These are phyloP conservation scores for Fonsecaea pedrosoi DNA, from an alignment of 2,329 filamentous ascomycete species.

Conservation along the genomic window DNA sequence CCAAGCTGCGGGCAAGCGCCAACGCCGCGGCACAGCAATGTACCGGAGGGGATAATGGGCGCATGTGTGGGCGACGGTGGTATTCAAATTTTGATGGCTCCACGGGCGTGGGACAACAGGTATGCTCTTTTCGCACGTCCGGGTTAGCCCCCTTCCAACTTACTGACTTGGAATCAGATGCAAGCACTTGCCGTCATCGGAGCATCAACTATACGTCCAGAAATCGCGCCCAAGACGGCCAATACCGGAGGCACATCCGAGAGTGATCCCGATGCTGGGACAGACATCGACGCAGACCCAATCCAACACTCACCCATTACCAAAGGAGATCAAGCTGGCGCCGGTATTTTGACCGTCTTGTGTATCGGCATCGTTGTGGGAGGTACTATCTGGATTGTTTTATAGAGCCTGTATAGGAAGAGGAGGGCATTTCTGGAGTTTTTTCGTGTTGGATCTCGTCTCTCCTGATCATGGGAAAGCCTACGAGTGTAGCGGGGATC, in stretches of 20 bases:
- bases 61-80: conserved; percentile 72
- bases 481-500: background rate
- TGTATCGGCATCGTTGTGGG: conserved; percentile 43
- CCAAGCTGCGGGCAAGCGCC: conserved; percentile 65
- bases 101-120: conserved; percentile 69
- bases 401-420: conserved; percentile 28
- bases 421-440: background rate
- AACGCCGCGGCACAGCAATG: conserved; percentile 68
- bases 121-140: conserved; percentile 23
- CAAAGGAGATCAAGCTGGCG: conserved; percentile 49
- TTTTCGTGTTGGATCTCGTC: conserved; percentile 10
- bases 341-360: conserved; percentile 47
- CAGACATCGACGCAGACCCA: conserved; percentile 21
- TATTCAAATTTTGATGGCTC: conserved; percentile 62
- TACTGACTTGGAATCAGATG: conserved; percentile 52
- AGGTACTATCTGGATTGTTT: conserved; percentile 45
- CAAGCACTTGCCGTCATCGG: conserved; percentile 69
- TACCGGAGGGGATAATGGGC: conserved; percentile 63
- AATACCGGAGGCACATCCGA: conserved; percentile 63
- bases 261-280: conserved; percentile 48
- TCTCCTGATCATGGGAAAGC: background rate
- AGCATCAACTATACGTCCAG: conserved; percentile 62
- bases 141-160: background rate
- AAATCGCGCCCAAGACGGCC: conserved; percentile 58
- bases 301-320: conserved; percentile 37